Conservation (phyloP, 805 yeast genomes). For the Barnettozyma pratensis region DNA sequence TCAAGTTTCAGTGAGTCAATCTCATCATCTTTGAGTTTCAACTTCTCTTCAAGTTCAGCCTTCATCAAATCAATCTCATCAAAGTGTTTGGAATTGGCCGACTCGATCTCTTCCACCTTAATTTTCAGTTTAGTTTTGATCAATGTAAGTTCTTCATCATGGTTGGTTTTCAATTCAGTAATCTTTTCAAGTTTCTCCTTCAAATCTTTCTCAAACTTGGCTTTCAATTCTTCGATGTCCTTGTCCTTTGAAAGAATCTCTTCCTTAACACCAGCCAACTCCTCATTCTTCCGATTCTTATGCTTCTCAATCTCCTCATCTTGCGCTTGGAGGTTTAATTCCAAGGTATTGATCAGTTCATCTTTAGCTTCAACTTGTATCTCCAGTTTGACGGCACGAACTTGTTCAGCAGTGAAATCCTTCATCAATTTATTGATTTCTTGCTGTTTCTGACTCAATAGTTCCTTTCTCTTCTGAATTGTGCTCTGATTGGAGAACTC, state of each 20-base stretch:
- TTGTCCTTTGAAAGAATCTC: neutral
- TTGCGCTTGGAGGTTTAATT: neutral
- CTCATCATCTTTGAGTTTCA: slow-evolving; percentile 1
- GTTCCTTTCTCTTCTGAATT: neutral
- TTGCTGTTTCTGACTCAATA: neutral
- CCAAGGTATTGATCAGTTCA: neutral
- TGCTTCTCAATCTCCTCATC: neutral
- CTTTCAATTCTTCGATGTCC: slow-evolving; percentile 10
- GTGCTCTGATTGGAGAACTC: slow-evolving; percentile 13
- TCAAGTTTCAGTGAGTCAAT: neutral
- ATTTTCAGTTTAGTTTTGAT: neutral
- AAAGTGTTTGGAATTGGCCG: neutral
- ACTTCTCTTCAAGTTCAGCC: neutral
- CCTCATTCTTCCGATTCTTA: neutral
- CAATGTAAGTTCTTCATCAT: neutral
- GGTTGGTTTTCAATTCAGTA: slow-evolving; percentile 1
- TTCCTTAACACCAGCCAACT: neutral
- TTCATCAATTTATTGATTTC: slow-evolving; percentile 1
- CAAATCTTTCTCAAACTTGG: slow-evolving; percentile 1
- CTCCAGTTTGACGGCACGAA: neutral
- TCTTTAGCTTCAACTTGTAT: neutral
- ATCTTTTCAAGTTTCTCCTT: slow-evolving; percentile 4
- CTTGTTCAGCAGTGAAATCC: neutral
- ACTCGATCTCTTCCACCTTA: neutral
- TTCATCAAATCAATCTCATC: neutral